Evolutionary conservation across 495 filamentous ascomycete genomes (phyloP).

Genomic region (Aspergillus heteromorphus): DNA sequence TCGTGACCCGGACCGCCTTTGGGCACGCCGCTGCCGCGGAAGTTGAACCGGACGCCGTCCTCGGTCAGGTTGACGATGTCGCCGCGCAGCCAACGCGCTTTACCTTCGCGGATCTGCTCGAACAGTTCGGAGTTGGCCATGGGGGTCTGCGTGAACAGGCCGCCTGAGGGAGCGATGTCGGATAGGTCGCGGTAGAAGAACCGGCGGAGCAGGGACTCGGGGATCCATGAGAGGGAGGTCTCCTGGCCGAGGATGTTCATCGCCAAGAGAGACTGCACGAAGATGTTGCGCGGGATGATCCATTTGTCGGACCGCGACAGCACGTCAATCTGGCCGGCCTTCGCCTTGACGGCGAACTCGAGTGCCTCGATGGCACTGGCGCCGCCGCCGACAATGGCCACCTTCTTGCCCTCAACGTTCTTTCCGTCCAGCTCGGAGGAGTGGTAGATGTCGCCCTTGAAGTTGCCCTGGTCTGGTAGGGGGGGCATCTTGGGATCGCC

Average conservation of each 20-base stretch:
- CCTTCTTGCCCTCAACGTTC: constrained; percentile 62
- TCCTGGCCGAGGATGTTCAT: constrained; percentile 78
- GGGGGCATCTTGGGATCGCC: constrained; percentile 69
- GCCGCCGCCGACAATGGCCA: constrained; percentile 73
- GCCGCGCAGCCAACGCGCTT: constrained; percentile 73
- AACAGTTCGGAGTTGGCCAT: constrained; percentile 84
- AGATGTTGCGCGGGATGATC: constrained; percentile 76
- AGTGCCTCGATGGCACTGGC: constrained; percentile 80
- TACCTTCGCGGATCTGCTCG: constrained; percentile 67
- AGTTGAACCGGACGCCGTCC: constrained; percentile 63
- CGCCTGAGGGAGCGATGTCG: constrained; percentile 64
- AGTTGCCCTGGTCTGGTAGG: constrained; percentile 60
- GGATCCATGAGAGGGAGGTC: constrained; percentile 68
- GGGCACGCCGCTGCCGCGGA: constrained; percentile 64
- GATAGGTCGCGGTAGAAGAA: constrained; percentile 85
- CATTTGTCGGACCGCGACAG: constrained; percentile 79
- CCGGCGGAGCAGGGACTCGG: constrained; percentile 65
- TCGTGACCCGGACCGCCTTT: constrained; percentile 65
- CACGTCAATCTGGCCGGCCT: constrained; percentile 63
- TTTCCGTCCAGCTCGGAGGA: constrained; percentile 70
- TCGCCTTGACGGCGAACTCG: constrained; percentile 67
- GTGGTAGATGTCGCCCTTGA: constrained; percentile 65
- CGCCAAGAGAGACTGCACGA: constrained; percentile 67
- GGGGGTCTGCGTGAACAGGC: constrained; percentile 72
- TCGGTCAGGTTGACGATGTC: constrained; percentile 65